Conservation (phyloP, 768 basidiomycete species). For the Leucocoprinus leucothites region DNA sequence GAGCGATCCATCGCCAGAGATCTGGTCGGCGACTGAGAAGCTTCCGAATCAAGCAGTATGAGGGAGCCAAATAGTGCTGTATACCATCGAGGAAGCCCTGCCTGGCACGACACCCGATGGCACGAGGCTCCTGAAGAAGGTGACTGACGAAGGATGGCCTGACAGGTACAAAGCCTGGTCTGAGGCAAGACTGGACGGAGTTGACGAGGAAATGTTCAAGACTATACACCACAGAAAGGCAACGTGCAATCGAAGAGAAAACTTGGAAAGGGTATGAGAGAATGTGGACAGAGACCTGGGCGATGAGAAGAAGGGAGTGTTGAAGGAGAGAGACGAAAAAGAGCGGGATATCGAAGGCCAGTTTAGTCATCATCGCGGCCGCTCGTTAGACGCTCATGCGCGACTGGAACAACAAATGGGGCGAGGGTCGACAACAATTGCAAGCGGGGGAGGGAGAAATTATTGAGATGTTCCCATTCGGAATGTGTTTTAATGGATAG, state of each 20-base stretch:
- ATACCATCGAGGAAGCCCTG: not conserved
- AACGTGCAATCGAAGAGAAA: not conserved
- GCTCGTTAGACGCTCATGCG: not conserved
- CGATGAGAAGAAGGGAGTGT: not conserved
- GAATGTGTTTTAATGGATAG: too few relatives aligned
- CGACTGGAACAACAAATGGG: not conserved
- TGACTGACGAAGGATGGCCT: not conserved
- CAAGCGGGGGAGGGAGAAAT: not conserved
- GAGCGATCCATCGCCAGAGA: not conserved
- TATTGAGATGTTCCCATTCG: not conserved
- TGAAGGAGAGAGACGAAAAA: slow-evolving; percentile 1
- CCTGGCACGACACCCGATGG: too few relatives aligned
- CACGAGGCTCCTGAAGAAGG: not conserved
- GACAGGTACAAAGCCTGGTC: not conserved
- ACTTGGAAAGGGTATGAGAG: not conserved
- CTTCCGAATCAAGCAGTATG: not conserved
- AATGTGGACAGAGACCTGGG: not conserved
- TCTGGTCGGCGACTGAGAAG: not conserved
- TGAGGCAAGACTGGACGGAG: not conserved
- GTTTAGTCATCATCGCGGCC: not conserved
- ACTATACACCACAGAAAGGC: not conserved
- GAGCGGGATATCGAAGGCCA: not conserved
- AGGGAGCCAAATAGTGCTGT: not conserved
- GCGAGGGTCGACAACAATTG: too few relatives aligned
- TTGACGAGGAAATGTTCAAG: not conserved